Conservation (phyloP, 2,329 filamentous ascomycete species). For the Hymenoscyphus infarciens region DNA sequence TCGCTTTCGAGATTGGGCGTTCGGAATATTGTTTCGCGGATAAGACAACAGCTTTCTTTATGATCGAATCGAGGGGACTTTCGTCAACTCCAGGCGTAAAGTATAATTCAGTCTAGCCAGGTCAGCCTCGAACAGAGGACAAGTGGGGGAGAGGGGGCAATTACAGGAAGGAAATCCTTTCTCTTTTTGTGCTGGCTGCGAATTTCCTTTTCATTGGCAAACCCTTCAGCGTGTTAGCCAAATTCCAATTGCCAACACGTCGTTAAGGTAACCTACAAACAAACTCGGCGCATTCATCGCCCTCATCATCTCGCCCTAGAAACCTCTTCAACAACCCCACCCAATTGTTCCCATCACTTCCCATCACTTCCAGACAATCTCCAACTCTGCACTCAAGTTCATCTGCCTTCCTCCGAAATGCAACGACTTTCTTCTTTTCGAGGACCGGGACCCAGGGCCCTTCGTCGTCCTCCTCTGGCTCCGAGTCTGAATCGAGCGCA, state of each 20-base stretch:
- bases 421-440: slow-evolving; percentile 60
- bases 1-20: slow-evolving; percentile 68
- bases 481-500: slow-evolving; percentile 11
- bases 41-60: slow-evolving; percentile 78
- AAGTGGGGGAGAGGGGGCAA: neutral
- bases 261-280: slow-evolving; percentile 50
- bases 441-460: slow-evolving; percentile 80
- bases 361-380: slow-evolving; percentile 83
- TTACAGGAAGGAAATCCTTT: slow-evolving; percentile 68
- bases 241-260: neutral
- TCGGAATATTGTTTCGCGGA: slow-evolving; percentile 66
- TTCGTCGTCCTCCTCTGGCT: slow-evolving; percentile 45
- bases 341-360: slow-evolving; percentile 77
- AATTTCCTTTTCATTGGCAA: slow-evolving; percentile 87
- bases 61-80: slow-evolving; percentile 84
- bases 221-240: slow-evolving; percentile 49
- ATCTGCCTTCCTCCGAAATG: slow-evolving; percentile 67
- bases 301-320: slow-evolving; percentile 66
- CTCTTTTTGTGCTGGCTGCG: slow-evolving; percentile 79
- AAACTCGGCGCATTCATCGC: slow-evolving; percentile 78
- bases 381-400: slow-evolving; percentile 76
- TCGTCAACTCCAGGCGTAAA: slow-evolving; percentile 83
- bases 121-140: slow-evolving; percentile 16
- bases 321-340: slow-evolving; percentile 87
- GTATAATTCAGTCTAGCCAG: slow-evolving; percentile 79